Conservation (phyloP, 1,139 yeast species). For the Groenewaldozyma sp. region DNA sequence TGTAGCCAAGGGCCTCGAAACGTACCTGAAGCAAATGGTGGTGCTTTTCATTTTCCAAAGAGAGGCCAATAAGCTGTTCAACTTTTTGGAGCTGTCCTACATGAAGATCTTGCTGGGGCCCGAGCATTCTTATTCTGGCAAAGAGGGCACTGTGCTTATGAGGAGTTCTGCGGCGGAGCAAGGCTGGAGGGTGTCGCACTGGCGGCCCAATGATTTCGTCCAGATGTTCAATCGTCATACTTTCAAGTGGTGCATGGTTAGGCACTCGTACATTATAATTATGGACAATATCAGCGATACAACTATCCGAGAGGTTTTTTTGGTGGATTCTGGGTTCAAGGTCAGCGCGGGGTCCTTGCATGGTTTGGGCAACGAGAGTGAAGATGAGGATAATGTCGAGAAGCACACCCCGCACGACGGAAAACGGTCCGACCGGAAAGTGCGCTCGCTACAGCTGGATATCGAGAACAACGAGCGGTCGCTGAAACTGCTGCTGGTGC, state of each 20-base stretch:
- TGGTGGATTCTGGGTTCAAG: slow-evolving; percentile 65
- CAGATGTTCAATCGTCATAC: slow-evolving; percentile 80
- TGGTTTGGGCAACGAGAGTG: slow-evolving; percentile 9
- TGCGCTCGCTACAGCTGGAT: slow-evolving; percentile 35
- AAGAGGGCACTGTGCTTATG: slow-evolving; percentile 76
- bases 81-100: slow-evolving; percentile 84
- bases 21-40: slow-evolving; percentile 56
- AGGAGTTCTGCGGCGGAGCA: slow-evolving; percentile 78
- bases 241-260: slow-evolving; percentile 81
- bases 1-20: slow-evolving; percentile 12
- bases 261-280: slow-evolving; percentile 77
- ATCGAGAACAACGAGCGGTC: slow-evolving; percentile 73
- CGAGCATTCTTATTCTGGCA: slow-evolving; percentile 75
- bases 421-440: slow-evolving; percentile 2
- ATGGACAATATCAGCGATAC: slow-evolving; percentile 83
- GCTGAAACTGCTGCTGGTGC: slow-evolving; percentile 62
- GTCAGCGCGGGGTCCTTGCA: slow-evolving; percentile 26
- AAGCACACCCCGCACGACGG: not conserved
- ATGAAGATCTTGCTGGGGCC: slow-evolving; percentile 75
- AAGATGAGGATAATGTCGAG: slow-evolving; percentile 5
- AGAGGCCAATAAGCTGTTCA: slow-evolving; percentile 72
- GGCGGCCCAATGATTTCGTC: slow-evolving; percentile 60
- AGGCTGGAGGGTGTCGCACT: slow-evolving; percentile 95
- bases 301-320: slow-evolving; percentile 80
- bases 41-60: slow-evolving; percentile 57